phyloP scores from a whole-genome alignment of 2,329 filamentous ascomycete species.

The Phoma herbarum region DNA sequence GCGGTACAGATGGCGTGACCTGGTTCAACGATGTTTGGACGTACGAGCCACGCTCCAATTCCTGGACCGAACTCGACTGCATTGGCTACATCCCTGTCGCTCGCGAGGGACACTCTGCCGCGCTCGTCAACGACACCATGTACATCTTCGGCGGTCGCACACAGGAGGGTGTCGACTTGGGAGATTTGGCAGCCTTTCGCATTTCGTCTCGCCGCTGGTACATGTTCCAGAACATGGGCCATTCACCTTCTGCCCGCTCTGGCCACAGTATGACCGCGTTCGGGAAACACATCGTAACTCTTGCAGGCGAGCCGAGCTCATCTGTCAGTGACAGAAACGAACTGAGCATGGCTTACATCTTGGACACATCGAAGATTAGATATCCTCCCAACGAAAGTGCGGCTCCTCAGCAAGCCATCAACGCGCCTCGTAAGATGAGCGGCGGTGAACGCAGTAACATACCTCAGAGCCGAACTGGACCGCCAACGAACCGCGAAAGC shows the following conservation, averaged over 20 bases:
- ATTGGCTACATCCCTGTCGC: slow-evolving; percentile 97
- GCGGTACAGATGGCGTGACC: slow-evolving; percentile 91
- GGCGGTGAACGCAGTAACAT: slow-evolving; percentile 57
- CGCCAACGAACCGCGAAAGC: slow-evolving; percentile 55
- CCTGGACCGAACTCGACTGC: slow-evolving; percentile 90
- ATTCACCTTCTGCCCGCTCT: slow-evolving; percentile 89
- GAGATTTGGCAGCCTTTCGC: slow-evolving; percentile 87
- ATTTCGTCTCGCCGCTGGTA: slow-evolving; percentile 92
- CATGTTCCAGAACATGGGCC: slow-evolving; percentile 99
- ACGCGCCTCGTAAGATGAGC: slow-evolving; percentile 55
- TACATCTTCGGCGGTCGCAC: slow-evolving; percentile 97
- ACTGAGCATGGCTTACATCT: slow-evolving; percentile 85
- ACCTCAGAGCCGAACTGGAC: slow-evolving; percentile 46
- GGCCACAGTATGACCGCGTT: slow-evolving; percentile 98
- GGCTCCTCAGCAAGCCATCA: slow-evolving; percentile 40
- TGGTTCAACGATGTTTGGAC: slow-evolving; percentile 99
- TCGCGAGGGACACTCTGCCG: slow-evolving; percentile 91
- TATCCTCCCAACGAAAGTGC: slow-evolving; percentile 79
- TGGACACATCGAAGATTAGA: slow-evolving; percentile 95
- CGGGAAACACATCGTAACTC: slow-evolving; percentile 88
- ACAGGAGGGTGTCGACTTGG: slow-evolving; percentile 89
- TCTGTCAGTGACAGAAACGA: slow-evolving; percentile 82
- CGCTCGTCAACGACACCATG: slow-evolving; percentile 97
- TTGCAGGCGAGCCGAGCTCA: slow-evolving; percentile 94
- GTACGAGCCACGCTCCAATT: slow-evolving; percentile 83